These are phyloP conservation scores for Thelephora terrestris DNA, from an alignment of 1,284 basidiomycete species.

Conservation along the genomic window DNA sequence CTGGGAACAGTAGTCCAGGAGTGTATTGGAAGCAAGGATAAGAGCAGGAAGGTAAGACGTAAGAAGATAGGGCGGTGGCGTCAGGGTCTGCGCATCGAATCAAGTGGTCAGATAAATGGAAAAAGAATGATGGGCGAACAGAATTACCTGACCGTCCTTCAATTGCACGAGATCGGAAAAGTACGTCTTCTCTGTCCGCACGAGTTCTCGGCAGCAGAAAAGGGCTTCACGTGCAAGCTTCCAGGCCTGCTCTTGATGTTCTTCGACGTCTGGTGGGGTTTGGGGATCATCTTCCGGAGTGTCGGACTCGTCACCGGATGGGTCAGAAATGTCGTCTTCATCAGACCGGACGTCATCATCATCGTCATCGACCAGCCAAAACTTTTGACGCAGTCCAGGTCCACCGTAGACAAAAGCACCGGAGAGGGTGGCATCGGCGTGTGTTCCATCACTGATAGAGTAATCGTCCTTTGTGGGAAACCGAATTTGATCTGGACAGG, in stretches of 20 bases:
- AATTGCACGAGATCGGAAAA: conserved; percentile 39
- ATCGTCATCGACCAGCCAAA: conserved; percentile 9
- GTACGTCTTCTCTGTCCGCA: conserved; percentile 58
- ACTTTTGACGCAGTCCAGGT: conserved; percentile 2
- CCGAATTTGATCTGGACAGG: too few species aligned
- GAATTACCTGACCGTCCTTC: conserved; percentile 29
- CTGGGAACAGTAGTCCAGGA: conserved; percentile 39
- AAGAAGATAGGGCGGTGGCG: conserved; percentile 44
- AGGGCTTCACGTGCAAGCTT: conserved; percentile 44
- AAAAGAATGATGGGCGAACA: conserved; percentile 2
- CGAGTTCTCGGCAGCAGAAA: conserved; percentile 49
- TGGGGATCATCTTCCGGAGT: conserved; percentile 7
- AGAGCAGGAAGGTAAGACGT: conserved; percentile 40
- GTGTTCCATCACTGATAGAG: background rate
- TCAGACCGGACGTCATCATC: conserved; percentile 13
- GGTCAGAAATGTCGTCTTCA: conserved; percentile 9
- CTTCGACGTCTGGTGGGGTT: conserved; percentile 9
- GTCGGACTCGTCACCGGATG: conserved; percentile 8
- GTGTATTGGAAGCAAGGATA: conserved; percentile 34
- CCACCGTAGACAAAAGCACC: conserved; percentile 15
- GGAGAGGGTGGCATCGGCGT: background rate
- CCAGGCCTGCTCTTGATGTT: conserved; percentile 32
- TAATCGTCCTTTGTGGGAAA: too few species aligned
- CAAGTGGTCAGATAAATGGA: conserved; percentile 1
- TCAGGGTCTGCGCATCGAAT: conserved; percentile 21